Conservation (phyloP, 139 green algal genomes). For the Auxenochlorella pyrenoidosa region DNA sequence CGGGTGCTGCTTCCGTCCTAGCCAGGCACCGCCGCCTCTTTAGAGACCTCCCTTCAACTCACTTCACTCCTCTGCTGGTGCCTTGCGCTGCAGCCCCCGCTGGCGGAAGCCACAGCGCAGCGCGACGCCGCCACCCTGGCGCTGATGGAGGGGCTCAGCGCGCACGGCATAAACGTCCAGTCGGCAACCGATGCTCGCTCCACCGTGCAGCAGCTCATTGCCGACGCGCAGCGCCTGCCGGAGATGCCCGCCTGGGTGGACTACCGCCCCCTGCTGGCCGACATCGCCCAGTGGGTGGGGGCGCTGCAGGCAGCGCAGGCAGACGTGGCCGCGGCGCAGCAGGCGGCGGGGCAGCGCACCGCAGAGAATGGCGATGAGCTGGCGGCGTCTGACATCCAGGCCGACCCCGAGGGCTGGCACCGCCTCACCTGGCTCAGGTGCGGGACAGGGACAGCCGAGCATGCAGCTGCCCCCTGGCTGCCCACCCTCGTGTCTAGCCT, state of each 20-base stretch:
- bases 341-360: not conserved
- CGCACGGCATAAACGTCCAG: not conserved
- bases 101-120: not conserved
- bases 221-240: not conserved
- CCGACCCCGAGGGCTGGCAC: not conserved
- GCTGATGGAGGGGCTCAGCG: not conserved
- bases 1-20: too few relatives aligned
- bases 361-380: not conserved
- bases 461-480: not conserved
- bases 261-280: not conserved
- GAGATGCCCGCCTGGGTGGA: not conserved
- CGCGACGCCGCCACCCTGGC: not conserved
- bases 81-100: not conserved
- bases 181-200: not conserved
- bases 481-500: not conserved
- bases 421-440: conserved; percentile 20
- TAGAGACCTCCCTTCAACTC: not conserved
- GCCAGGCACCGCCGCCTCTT: too few relatives aligned
- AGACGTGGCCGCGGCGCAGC: not conserved
- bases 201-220: not conserved
- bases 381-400: not conserved
- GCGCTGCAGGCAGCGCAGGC: not conserved
- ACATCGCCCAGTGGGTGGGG: not conserved
- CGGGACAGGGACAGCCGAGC: not conserved
- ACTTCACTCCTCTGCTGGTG: not conserved